Evolutionary conservation across 2,329 filamentous ascomycete genomes (phyloP), one percentile per base, ranked within the genome.

Genomic region (Knufia petricola): DNA sequence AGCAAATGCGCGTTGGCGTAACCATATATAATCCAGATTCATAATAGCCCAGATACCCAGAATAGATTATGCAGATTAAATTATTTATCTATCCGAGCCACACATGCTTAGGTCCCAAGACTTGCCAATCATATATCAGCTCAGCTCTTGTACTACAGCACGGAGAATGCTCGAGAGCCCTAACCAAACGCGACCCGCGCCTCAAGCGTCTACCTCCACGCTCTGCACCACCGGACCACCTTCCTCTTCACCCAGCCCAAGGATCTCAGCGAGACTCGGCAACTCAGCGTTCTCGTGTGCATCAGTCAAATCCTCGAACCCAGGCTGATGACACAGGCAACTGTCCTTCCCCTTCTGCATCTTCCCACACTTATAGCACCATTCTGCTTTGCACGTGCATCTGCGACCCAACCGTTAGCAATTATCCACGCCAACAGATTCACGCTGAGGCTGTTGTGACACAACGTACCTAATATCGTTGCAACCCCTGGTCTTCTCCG

Each of bases 321-420:
- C 15, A 6, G n/a, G 37, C 21, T 4, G 9, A 26, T 39, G 34
- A 30, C 44, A 47, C 3, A n/a, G 28, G 21, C 44, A 47, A 2
- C 3, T 20, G n/a, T 44, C 26, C 28, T 44, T 34, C 13, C 21
- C 32, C 21, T 28, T 36, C 4, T 15, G n/a, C 8, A 37, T 13
- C 15, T 39, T 47, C 19, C 55, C 53, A 39, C 53, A 57, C 10
- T 21, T 24, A n/a, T 55, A 57, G 38, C 55, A 57, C 39, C 53
- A 57, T 31, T 53, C 53, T 17, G 53, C 45, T 3, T 49, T 52
- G 44, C 55, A 57, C 6, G 53, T 28, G 31, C 54, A 47, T 15
- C 43, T 46, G 19, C 9, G n/a, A n/a, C n/a, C n/a, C n/a, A n/a
- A n/a, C n/a, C n/a, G n/a, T n/a, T 17, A 13, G 4, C 10, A 20